Conservation (phyloP, 2,329 filamentous ascomycete species). For the Apiospora marii region DNA sequence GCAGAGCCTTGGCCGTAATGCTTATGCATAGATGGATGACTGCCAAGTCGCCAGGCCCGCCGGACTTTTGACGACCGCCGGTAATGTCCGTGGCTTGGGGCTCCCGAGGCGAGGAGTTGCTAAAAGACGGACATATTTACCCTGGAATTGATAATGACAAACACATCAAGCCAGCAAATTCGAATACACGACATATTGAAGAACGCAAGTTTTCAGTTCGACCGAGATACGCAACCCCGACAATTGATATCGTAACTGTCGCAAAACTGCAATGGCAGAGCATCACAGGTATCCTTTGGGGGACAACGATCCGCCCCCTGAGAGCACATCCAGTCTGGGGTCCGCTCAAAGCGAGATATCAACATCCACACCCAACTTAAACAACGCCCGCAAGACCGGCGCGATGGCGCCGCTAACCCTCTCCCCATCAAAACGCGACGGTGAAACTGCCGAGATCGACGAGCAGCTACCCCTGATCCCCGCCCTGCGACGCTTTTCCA, state of each 20-base stretch:
- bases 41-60: background rate
- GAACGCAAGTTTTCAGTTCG: too few relatives aligned
- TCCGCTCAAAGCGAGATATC: background rate
- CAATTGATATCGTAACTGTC: too few relatives aligned
- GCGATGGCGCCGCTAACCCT: background rate
- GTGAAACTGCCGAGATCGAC: background rate
- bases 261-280: background rate
- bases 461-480: constrained; percentile 20
- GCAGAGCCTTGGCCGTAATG: background rate
- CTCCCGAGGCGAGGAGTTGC: rapidly evolving
- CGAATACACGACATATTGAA: too few relatives aligned
- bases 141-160: background rate
- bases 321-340: background rate
- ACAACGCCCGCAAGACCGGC: background rate
- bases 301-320: background rate
- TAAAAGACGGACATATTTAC: too few relatives aligned
- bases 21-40: background rate
- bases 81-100: background rate
- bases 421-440: background rate
- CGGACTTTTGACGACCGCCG: background rate
- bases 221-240: too few relatives aligned
- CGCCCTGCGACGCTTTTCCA: constrained; percentile 25
- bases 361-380: too few relatives aligned
- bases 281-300: background rate
- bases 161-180: too few relatives aligned